Evolutionary conservation across 805 yeast species (phyloP).

Genomic region (Metschnikowia picachoensis): DNA sequence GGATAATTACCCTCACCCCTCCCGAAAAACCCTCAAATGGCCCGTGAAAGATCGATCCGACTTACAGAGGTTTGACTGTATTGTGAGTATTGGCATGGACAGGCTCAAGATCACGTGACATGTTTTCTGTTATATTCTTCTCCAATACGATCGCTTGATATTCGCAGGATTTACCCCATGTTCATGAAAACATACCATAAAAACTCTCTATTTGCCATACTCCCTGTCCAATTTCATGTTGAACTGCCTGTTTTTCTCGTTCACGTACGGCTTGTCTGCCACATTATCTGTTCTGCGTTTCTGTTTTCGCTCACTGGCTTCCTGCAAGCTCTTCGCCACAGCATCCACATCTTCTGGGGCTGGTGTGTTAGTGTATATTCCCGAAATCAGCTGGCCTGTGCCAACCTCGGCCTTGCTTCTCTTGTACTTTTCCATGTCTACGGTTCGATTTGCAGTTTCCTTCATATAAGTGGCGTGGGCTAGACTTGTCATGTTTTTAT

Average conservation of each 20-base stretch:
- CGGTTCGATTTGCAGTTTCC: constrained; percentile 36
- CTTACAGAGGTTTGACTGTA: no score
- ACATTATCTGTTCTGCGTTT: constrained; percentile 37
- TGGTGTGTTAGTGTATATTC: neutral
- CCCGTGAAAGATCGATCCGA: no score
- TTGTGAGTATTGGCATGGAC: no score
- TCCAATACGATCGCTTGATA: no score
- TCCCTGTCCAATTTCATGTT: constrained; percentile 52
- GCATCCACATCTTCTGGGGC: constrained; percentile 12
- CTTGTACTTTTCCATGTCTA: constrained; percentile 41
- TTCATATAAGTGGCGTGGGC: constrained; percentile 62
- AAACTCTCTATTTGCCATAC: constrained; percentile 6
- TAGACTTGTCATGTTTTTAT: constrained; percentile 47
- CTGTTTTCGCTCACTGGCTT: constrained; percentile 32
- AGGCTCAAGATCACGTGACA: no score
- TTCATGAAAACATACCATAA: no score
- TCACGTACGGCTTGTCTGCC: constrained; percentile 46
- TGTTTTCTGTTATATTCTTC: no score
- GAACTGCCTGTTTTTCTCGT: constrained; percentile 70
- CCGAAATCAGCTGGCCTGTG: neutral
- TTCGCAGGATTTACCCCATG: no score
- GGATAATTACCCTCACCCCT: no score
- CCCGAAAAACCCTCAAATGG: no score
- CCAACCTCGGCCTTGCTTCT: neutral
- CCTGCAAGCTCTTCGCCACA: constrained; percentile 31